Evolutionary conservation across 2,329 filamentous ascomycete species (phyloP), one percentile per base, ranked within the genome.

Genomic region (Myrmaecium sp.): DNA sequence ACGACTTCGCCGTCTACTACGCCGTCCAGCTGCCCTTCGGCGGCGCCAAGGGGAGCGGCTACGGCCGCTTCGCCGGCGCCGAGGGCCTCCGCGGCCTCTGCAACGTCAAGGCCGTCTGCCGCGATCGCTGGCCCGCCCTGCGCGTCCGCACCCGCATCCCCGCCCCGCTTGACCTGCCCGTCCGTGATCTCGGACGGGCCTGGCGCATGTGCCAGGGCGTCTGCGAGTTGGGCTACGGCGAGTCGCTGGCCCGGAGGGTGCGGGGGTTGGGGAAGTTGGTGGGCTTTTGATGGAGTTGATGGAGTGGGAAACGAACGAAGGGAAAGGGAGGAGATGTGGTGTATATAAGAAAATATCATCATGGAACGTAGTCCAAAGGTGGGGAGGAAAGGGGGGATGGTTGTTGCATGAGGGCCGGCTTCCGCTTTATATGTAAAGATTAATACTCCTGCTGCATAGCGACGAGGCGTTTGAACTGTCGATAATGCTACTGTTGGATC

Each of bases 11-110:
- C 12, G 76, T 73, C 15, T 94, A 74, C 51, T 98, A 98, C 47
- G 82, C 86, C 27, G 84, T 92, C 5, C 83, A 93, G 53, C 57
- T 98, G 20, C 89, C 89, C 0, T 98, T 98, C 52, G 89, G 89
- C 19, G 89, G 84, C 28, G 72, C 80, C n/a, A 72, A 69, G 31
- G 86, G 83, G 1, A 91, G 79, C 14, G 89, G 60, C 0, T 95
- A 95, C 49, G 89, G 89, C 2, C 66, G 86, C 3, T 98, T 98
- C 53, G 86, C 82, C 0, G 89, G 83, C 14, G 74, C 79, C 37
- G 89, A 98, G 49, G 89, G 89, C 0, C 55, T 98, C 13, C 64
- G 81, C 18, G 74, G 74, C 3, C 47, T 98, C 29, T 93, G 82
- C 51, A 94, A 95, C 52, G 51, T 73, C 36, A 98, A 98, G 60